Conservation (phyloP, 495 filamentous ascomycete genomes). For the Gamarada debralockiae region DNA sequence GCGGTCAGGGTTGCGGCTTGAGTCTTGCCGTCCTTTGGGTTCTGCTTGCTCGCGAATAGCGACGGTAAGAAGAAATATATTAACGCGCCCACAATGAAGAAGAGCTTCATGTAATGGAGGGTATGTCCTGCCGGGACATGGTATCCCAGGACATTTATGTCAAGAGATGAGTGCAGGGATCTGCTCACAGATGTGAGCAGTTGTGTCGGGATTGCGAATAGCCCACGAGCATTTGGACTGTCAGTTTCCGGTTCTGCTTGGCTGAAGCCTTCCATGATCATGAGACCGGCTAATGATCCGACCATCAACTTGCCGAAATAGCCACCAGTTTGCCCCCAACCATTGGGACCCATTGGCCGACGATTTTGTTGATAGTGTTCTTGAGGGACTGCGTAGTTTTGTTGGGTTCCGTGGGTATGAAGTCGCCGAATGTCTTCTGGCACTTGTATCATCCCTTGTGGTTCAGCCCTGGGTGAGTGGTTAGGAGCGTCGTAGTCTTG, state of each 20-base stretch:
- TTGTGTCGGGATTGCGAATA: conserved; percentile 63
- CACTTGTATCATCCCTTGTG: conserved; percentile 71
- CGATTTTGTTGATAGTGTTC: conserved; percentile 46
- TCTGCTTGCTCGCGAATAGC: conserved; percentile 54
- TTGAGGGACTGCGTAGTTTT: conserved; percentile 23
- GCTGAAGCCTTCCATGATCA: conserved; percentile 77
- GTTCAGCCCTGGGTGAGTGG: conserved; percentile 17
- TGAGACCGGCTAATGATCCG: conserved; percentile 83
- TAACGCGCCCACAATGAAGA: conserved; percentile 61
- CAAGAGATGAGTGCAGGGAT: conserved; percentile 8
- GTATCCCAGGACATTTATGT: conserved; percentile 45
- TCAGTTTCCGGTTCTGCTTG: conserved; percentile 54
- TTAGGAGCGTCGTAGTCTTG: conserved; percentile 25
- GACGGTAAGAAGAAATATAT: conserved; percentile 65
- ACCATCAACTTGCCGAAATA: conserved; percentile 79
- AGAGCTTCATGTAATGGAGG: conserved; percentile 50
- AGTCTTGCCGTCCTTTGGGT: conserved; percentile 26
- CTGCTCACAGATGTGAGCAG: conserved; percentile 36
- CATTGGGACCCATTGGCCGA: conserved; percentile 38
- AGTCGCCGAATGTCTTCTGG: conserved; percentile 76
- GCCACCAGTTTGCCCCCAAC: conserved; percentile 34
- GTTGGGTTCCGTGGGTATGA: conserved; percentile 32
- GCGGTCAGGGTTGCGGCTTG: conserved; percentile 35
- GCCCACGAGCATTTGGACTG: conserved; percentile 59
- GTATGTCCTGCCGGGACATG: conserved; percentile 35